phyloP scores from a whole-genome alignment of 2,329 filamentous ascomycete genomes.

The Huntiella abstrusa region DNA sequence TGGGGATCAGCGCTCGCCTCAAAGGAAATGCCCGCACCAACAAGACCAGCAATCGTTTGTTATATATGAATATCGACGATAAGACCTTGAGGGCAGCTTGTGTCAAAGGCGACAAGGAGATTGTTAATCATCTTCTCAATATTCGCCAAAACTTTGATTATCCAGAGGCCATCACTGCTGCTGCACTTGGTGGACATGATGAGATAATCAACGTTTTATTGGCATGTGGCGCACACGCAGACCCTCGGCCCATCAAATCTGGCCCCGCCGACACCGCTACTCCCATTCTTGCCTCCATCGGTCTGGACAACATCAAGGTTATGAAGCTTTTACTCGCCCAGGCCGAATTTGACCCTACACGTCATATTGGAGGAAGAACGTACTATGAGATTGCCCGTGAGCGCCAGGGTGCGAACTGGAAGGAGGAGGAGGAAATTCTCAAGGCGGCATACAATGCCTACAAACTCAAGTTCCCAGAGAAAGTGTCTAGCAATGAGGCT shows the following conservation, averaged over 20 bases:
- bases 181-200: conserved; percentile 79
- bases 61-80: conserved; percentile 45
- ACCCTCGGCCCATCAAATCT: conserved; percentile 46
- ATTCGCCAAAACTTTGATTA: conserved; percentile 48
- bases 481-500: conserved; percentile 15
- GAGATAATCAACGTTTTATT: conserved; percentile 65
- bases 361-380: conserved; percentile 53
- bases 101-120: conserved; percentile 41
- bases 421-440: conserved; percentile 66
- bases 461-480: conserved; percentile 30
- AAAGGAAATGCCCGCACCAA: conserved; percentile 37
- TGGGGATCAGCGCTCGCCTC: conserved; percentile 24
- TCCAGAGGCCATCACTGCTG: conserved; percentile 73
- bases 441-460: conserved; percentile 56
- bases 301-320: conserved; percentile 69
- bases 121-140: conserved; percentile 40
- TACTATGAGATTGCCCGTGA: conserved; percentile 79
- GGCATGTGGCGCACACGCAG: conserved; percentile 47
- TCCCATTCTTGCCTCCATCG: conserved; percentile 86
- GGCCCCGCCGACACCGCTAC: conserved; percentile 57
- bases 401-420: conserved; percentile 72
- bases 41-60: conserved; percentile 43
- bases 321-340: conserved; percentile 64
- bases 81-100: conserved; percentile 42
- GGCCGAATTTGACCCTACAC: conserved; percentile 62